Evolutionary conservation across 192 early-diverging fungal genomes (phyloP).

Genomic region (Backusella sp.): DNA sequence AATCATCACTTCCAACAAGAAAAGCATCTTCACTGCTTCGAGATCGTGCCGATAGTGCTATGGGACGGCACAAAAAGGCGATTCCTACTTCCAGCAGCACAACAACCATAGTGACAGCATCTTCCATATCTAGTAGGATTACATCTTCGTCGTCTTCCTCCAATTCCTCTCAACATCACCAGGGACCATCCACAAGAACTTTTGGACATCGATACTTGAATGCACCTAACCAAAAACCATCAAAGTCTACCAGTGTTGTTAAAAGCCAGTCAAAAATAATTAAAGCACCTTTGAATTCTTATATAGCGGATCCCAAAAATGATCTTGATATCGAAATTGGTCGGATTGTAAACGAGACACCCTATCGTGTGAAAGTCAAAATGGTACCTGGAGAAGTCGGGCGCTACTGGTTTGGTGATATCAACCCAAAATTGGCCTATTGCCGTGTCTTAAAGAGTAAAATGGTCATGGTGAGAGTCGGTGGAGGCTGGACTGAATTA

Average conservation of each 20-base stretch:
- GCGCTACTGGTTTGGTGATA: conserved; percentile 65
- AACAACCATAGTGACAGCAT: not conserved
- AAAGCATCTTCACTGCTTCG: conserved; percentile 21
- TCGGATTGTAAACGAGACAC: conserved; percentile 56
- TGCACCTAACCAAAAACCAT: conserved; percentile 1
- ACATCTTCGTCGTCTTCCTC: not conserved
- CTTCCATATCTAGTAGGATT: conserved; percentile 3
- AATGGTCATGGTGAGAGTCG: conserved; percentile 67
- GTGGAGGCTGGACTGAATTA: conserved; percentile 47
- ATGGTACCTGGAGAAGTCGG: conserved; percentile 54
- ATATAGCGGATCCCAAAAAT: conserved; percentile 50
- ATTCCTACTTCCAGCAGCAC: conserved; percentile 7
- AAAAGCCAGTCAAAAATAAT: not conserved
- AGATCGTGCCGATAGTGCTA: not conserved
- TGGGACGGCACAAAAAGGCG: not conserved
- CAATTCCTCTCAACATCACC: not conserved
- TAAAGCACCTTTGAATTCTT: conserved; percentile 8
- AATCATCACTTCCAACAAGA: conserved; percentile 28
- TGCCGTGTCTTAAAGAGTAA: conserved; percentile 59
- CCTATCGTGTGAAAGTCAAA: conserved; percentile 46
- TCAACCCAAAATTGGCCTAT: conserved; percentile 59
- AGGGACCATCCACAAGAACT: not conserved
- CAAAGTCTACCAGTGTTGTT: conserved; percentile 5
- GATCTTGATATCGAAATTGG: conserved; percentile 59
- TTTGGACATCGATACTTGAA: conserved; percentile 1